Percentiles rank a stretch among this genome's conserved stretches.
phyloP scores from a whole-genome alignment of 129 eudicot genomes.

The Daucus carota region DNA sequence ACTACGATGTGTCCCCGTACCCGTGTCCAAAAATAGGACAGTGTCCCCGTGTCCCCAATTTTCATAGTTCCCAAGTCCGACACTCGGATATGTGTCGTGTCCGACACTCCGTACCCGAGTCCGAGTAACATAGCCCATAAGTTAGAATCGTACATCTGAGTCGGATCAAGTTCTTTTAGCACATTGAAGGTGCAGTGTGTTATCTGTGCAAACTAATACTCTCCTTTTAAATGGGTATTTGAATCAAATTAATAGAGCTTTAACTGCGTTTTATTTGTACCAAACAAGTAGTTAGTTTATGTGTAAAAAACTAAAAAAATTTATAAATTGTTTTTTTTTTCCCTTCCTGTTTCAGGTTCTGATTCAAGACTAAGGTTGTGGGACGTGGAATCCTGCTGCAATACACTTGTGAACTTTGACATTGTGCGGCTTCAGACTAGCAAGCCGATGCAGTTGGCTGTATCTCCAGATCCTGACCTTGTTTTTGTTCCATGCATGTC shows the following conservation, averaged over 20 bases:
- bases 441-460: conserved; percentile 67
- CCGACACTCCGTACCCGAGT: too few species aligned
- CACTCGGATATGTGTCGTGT: too few species aligned
- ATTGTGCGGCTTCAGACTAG: conserved; percentile 70
- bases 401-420: conserved; percentile 90
- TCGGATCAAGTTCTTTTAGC: background rate
- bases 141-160: too few species aligned
- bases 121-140: too few species aligned
- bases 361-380: conserved; percentile 94
- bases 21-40: too few species aligned
- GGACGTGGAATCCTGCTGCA: conserved; percentile 94
- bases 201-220: background rate
- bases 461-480: conserved; percentile 61
- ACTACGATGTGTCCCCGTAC: too few species aligned
- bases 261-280: too few species aligned
- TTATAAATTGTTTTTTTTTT: too few species aligned
- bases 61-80: too few species aligned
- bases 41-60: too few species aligned
- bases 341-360: conserved; percentile 57
- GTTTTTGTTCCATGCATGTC: conserved; percentile 95
- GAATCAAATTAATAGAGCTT: too few species aligned
- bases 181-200: background rate
- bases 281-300: background rate
- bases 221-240: background rate
- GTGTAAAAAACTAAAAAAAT: too few species aligned